These are phyloP conservation scores for Pyronema omphalodes DNA, from an alignment of 495 filamentous ascomycete species.

Conservation along the genomic window DNA sequence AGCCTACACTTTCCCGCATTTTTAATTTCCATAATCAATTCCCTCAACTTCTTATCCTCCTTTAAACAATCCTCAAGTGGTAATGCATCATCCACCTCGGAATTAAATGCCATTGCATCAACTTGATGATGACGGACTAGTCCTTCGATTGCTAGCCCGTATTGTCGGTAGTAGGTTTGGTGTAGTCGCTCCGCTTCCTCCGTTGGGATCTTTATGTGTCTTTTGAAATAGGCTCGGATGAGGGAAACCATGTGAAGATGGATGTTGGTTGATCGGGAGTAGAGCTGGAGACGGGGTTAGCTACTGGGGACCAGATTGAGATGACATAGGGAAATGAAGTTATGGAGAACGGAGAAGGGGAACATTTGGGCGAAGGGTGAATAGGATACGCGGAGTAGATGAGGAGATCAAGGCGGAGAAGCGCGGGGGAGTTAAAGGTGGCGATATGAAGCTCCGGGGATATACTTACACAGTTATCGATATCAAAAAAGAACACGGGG, in stretches of 20 bases:
- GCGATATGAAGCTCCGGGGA: no score
- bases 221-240: conserved; percentile 30
- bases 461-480: conserved; percentile 77
- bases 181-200: conserved; percentile 70
- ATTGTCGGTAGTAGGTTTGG: conserved; percentile 79
- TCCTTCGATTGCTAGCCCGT: conserved; percentile 92
- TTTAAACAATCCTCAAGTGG: conserved; percentile 70
- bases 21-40: conserved; percentile 56
- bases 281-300: neutral
- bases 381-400: no score
- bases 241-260: conserved; percentile 39
- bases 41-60: conserved; percentile 53
- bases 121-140: conserved; percentile 88
- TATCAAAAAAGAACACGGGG: conserved; percentile 74
- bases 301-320: neutral
- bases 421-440: no score
- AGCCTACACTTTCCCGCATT: conserved; percentile 55
- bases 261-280: conserved; percentile 26
- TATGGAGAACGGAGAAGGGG: neutral
- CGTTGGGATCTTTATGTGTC: conserved; percentile 30
- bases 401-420: neutral
- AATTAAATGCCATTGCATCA: conserved; percentile 86
- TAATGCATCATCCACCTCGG: conserved; percentile 83
- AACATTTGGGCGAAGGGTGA: neutral
- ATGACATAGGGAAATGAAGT: neutral